Percentiles rank a stretch among this genome's conserved stretches.
Evolutionary conservation across 805 yeast species (phyloP).

Genomic region (Suhomyces canberraensis): DNA sequence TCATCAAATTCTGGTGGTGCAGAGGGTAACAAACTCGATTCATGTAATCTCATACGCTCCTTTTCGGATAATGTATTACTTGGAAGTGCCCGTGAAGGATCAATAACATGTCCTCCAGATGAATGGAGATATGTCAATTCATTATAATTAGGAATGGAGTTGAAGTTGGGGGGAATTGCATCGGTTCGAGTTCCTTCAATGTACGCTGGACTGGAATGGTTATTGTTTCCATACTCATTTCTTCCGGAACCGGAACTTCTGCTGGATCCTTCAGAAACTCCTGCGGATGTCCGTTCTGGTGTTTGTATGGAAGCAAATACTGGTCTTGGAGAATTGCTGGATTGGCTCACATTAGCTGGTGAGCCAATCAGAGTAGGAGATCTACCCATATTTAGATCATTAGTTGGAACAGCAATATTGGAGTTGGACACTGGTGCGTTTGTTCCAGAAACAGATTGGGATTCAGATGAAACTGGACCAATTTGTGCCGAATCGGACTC

Average conservation of each 20-base stretch:
- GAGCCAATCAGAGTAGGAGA: neutral
- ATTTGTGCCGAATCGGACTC: neutral
- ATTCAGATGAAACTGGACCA: neutral
- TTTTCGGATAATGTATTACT: conserved; percentile 46
- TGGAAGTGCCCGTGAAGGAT: neutral
- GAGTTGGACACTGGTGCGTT: neutral
- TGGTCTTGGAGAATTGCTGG: neutral
- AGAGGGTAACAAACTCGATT: conserved; percentile 62
- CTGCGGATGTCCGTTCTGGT: neutral
- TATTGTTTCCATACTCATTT: neutral
- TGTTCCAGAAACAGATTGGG: neutral
- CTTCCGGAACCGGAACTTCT: neutral
- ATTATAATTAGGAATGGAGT: conserved; percentile 7
- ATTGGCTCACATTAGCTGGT: neutral
- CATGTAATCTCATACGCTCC: conserved; percentile 50
- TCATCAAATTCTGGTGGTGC: conserved; percentile 34
- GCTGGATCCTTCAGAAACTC: neutral
- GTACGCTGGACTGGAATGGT: conserved; percentile 30
- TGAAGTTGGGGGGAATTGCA: conserved; percentile 4
- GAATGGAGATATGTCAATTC: conserved; percentile 2
- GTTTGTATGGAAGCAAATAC: conserved; percentile 4
- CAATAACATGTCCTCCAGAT: neutral
- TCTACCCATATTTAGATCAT: neutral
- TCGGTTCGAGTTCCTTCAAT: conserved; percentile 7
- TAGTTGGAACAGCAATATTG: neutral